Evolutionary conservation across 148 eudicot genomes (phyloP).

Genomic region (Talinum fruticosum): DNA sequence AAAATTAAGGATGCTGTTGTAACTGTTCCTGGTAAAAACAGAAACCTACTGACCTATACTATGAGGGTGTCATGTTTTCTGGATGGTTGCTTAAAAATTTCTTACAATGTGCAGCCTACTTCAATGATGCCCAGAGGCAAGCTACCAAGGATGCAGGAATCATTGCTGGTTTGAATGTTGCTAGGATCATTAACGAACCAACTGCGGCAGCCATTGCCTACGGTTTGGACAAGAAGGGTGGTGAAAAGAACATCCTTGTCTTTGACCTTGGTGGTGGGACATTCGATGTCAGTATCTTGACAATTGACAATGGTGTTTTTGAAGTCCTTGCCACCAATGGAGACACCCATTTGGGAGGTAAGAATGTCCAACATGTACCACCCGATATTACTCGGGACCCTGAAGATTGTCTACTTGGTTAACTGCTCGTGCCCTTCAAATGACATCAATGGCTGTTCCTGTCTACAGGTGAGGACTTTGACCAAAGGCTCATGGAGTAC

Average conservation of each 20-base stretch:
- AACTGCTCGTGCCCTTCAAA: too few species aligned
- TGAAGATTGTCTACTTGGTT: neutral
- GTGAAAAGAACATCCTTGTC: slow-evolving; percentile 70
- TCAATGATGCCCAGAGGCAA: slow-evolving; percentile 69
- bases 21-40: slow-evolving; percentile 52
- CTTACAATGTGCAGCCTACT: slow-evolving; percentile 49
- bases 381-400: neutral
- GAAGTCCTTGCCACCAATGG: slow-evolving; percentile 69
- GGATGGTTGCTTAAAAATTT: neutral
- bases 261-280: slow-evolving; percentile 81
- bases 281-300: slow-evolving; percentile 64
- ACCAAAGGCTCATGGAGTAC: slow-evolving; percentile 65
- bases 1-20: slow-evolving; percentile 57
- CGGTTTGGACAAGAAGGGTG: slow-evolving; percentile 68
- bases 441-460: slow-evolving; percentile 5
- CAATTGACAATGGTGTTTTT: slow-evolving; percentile 64
- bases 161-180: slow-evolving; percentile 62
- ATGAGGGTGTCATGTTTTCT: neutral
- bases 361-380: neutral
- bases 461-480: slow-evolving; percentile 59
- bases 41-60: neutral
- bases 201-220: slow-evolving; percentile 72
- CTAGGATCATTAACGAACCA: slow-evolving; percentile 57
- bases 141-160: slow-evolving; percentile 65
- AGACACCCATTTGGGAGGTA: slow-evolving; percentile 77